A percentile compares a stretch with the other conserved stretches of the same genome.
Evolutionary conservation across 2,329 filamentous ascomycete genomes (phyloP).

Genomic region (Colletotrichum lupini): DNA sequence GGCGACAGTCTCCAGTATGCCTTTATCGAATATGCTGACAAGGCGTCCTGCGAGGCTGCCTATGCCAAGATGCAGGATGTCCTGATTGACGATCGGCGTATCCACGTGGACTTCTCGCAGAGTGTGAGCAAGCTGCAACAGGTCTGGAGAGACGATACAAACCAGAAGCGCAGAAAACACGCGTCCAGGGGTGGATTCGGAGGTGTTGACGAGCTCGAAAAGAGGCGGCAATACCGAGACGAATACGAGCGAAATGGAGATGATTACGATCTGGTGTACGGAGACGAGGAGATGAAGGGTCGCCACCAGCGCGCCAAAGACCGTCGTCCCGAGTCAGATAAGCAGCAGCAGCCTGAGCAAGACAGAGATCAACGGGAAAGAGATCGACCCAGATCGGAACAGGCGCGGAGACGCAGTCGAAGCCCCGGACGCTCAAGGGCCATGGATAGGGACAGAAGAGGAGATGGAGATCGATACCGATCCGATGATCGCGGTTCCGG

Average conservation of each 20-base stretch:
- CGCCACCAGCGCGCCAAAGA: slow-evolving; percentile 53
- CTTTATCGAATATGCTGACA: slow-evolving; percentile 96
- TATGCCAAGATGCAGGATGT: slow-evolving; percentile 99
- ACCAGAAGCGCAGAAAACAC: slow-evolving; percentile 74
- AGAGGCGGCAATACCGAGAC: slow-evolving; percentile 89
- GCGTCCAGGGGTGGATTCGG: slow-evolving; percentile 83
- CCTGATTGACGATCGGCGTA: slow-evolving; percentile 94
- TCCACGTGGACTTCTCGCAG: slow-evolving; percentile 98
- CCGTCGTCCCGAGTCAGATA: slow-evolving; percentile 28
- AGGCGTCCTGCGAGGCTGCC: slow-evolving; percentile 91
- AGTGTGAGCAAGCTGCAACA: slow-evolving; percentile 90
- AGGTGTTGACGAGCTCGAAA: slow-evolving; percentile 88
- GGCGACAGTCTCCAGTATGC: slow-evolving; percentile 97
- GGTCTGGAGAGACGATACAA: slow-evolving; percentile 87
- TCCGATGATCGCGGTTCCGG: slow-evolving; percentile 29
- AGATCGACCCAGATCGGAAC: slow-evolving; percentile 27
- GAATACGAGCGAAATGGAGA: slow-evolving; percentile 58
- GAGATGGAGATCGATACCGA: slow-evolving; percentile 30
- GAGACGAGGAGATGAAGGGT: slow-evolving; percentile 74
- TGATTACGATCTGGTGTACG: slow-evolving; percentile 84
- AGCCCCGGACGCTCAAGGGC: slow-evolving; percentile 44
- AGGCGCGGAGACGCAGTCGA: slow-evolving; percentile 55
- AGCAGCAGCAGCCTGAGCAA: slow-evolving; percentile 7
- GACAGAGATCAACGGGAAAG: slow-evolving; percentile 32
- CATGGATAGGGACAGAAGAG: slow-evolving; percentile 17